Percentiles rank a stretch among this genome's conserved stretches.
Conservation (phyloP, 805 yeast species). For the Schwanniomyces pseudopolymorphus region DNA sequence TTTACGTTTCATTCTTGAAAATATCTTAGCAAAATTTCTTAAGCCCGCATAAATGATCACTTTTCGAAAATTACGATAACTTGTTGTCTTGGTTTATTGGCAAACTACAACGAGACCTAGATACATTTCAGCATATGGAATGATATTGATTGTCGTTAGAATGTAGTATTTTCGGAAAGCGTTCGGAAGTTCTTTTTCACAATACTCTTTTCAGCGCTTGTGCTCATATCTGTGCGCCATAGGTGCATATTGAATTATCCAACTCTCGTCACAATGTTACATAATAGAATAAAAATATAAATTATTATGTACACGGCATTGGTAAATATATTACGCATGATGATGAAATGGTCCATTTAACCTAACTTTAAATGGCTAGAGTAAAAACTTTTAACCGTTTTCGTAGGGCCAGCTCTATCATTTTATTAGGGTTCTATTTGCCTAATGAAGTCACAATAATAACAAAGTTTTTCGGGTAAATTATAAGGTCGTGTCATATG, state of each 20-base stretch:
- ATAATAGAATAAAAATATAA: too few relatives aligned
- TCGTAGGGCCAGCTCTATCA: neutral
- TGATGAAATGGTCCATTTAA: neutral
- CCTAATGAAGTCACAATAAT: neutral
- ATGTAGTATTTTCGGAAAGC: neutral
- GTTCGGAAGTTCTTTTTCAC: neutral
- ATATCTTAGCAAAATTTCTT: too few relatives aligned
- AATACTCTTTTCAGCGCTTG: neutral
- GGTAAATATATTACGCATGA: neutral
- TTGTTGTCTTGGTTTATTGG: neutral
- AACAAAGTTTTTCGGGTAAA: neutral
- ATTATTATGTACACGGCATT: too few relatives aligned
- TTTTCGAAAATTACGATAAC: neutral
- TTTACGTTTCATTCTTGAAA: neutral
- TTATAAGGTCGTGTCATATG: neutral
- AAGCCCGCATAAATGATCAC: neutral
- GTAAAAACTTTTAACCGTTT: neutral
- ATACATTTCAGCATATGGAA: too few relatives aligned
- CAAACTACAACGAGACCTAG: too few relatives aligned
- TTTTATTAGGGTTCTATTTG: neutral
- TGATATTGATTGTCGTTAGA: too few relatives aligned
- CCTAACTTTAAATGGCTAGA: neutral
- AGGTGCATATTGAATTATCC: neutral
- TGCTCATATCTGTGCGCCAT: neutral
- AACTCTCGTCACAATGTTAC: neutral